Evolutionary conservation across 2,329 filamentous ascomycete species (phyloP).

Genomic region (Fusarium denticulatum): DNA sequence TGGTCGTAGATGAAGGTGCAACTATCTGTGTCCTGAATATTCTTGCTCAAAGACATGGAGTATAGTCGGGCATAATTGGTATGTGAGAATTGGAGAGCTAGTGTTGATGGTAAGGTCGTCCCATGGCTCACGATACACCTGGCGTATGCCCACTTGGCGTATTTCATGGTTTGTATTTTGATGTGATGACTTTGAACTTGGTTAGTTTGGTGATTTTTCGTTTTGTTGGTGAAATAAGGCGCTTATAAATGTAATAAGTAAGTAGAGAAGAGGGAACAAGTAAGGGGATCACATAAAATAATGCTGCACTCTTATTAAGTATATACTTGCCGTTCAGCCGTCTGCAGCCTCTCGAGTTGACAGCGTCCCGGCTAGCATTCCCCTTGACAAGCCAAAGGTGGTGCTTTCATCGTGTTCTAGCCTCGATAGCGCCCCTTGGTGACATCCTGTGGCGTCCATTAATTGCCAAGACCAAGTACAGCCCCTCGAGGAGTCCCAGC

Average conservation of each 20-base stretch:
- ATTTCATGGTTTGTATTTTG: background rate
- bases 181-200: background rate
- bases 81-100: background rate
- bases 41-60: background rate
- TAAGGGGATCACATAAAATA: accelerated
- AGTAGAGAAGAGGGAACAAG: too few relatives aligned
- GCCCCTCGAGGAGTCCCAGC: background rate
- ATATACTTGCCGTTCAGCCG: background rate
- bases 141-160: background rate
- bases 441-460: background rate
- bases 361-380: background rate
- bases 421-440: background rate
- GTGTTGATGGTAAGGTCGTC: background rate
- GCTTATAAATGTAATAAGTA: too few relatives aligned
- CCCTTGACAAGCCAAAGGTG: background rate
- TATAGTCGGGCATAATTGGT: background rate
- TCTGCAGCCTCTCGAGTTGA: background rate
- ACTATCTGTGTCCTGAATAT: background rate
- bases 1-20: background rate
- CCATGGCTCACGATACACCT: background rate
- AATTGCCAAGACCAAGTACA: background rate
- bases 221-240: too few relatives aligned
- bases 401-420: background rate
- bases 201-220: too few relatives aligned
- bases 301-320: background rate